phyloP scores from a whole-genome alignment of 495 filamentous ascomycete species.

The Xylaria nigripes region DNA sequence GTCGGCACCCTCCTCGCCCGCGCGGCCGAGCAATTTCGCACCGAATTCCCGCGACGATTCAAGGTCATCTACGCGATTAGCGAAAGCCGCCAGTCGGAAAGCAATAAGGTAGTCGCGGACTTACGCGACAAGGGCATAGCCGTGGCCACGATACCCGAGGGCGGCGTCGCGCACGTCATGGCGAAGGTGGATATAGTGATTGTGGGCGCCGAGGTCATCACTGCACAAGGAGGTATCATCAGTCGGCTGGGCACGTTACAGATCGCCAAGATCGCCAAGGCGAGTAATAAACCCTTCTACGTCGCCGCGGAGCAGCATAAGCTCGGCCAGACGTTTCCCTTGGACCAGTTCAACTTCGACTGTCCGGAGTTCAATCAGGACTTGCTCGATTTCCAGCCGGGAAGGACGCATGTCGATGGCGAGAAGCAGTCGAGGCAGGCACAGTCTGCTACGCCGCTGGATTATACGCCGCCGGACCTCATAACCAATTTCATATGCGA shows the following conservation, averaged over 20 bases:
- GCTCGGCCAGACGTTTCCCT: conserved; percentile 68
- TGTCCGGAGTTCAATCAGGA: conserved; percentile 16
- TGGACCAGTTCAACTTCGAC: conserved; percentile 69
- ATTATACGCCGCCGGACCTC: conserved; percentile 78
- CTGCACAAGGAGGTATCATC: conserved; percentile 89
- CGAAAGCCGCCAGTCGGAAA: conserved; percentile 41
- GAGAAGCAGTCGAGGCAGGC: conserved; percentile 21
- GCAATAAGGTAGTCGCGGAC: conserved; percentile 43
- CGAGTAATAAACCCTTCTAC: conserved; percentile 72
- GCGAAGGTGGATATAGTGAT: conserved; percentile 73
- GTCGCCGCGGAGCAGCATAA: conserved; percentile 94
- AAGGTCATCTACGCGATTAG: conserved; percentile 72
- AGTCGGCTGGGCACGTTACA: conserved; percentile 87
- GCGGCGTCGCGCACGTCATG: conserved; percentile 78
- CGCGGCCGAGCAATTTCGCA: conserved; percentile 51
- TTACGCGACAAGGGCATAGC: conserved; percentile 66
- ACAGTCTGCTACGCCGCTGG: conserved; percentile 47
- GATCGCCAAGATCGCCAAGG: conserved; percentile 72
- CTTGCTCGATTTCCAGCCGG: conserved; percentile 20
- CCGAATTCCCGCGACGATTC: conserved; percentile 57
- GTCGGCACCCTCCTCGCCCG: conserved; percentile 66
- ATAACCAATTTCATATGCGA: conserved; percentile 50
- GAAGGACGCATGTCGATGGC: conserved; percentile 26
- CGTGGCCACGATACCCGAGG: conserved; percentile 74
- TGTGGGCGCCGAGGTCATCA: conserved; percentile 88